Evolutionary conservation across 2,329 filamentous ascomycete species (phyloP).

Genomic region (Huntiella abstrusa): DNA sequence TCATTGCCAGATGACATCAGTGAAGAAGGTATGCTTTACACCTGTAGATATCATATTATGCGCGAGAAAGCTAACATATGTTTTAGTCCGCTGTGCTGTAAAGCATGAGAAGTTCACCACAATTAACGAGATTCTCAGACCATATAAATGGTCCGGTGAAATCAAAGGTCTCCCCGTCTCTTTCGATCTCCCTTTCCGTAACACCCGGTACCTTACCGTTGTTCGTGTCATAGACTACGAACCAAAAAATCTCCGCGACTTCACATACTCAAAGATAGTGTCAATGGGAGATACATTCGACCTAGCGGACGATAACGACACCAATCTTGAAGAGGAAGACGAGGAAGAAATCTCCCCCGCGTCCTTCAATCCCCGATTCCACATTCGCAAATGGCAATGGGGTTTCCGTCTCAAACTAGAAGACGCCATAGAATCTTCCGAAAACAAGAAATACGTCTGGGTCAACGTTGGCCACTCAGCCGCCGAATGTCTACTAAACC

Average conservation of each 20-base stretch:
- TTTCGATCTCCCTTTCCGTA: constrained; percentile 50
- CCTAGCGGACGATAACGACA: constrained; percentile 25
- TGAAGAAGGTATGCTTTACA: too few relatives aligned
- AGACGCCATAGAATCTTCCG: constrained; percentile 28
- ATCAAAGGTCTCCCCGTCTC: constrained; percentile 2
- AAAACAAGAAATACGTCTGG: constrained; percentile 25
- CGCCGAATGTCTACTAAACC: constrained; percentile 28
- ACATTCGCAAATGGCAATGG: constrained; percentile 52
- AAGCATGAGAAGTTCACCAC: too few relatives aligned
- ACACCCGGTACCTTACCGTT: constrained; percentile 47
- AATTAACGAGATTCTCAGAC: constrained; percentile 17
- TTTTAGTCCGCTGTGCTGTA: too few relatives aligned
- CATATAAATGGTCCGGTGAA: too few relatives aligned
- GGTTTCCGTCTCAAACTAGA: constrained; percentile 63
- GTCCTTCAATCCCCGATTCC: constrained; percentile 7
- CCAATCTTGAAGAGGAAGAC: constrained; percentile 15
- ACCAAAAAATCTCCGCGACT: constrained; percentile 52
- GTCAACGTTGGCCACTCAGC: constrained; percentile 44
- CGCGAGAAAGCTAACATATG: too few relatives aligned
- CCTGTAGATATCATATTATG: too few relatives aligned
- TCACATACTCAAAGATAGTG: constrained; percentile 32
- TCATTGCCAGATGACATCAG: too few relatives aligned
- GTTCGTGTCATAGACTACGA: constrained; percentile 71
- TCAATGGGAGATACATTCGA: constrained; percentile 21
- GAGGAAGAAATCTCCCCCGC: constrained; percentile 12